These are phyloP conservation scores for Claviceps capensis DNA, from an alignment of 2,329 filamentous ascomycete species.

Conservation along the genomic window DNA sequence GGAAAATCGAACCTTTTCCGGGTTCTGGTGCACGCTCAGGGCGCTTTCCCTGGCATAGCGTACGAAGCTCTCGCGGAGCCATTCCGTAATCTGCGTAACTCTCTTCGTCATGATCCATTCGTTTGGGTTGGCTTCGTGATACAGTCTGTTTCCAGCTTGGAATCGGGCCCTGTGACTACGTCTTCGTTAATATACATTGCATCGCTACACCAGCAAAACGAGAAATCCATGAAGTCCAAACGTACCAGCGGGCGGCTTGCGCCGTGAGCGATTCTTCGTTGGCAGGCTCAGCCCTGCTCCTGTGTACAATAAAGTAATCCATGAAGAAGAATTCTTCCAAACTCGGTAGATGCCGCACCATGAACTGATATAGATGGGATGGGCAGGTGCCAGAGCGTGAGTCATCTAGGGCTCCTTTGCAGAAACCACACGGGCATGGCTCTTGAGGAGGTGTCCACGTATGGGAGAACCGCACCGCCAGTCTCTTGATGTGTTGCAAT, in stretches of 20 bases:
- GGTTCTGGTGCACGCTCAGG: conserved; percentile 17
- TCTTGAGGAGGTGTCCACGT: conserved; percentile 23
- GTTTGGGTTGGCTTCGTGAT: conserved; percentile 21
- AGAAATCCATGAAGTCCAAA: background rate
- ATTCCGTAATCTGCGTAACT: conserved; percentile 22
- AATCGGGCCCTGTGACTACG: conserved; percentile 2
- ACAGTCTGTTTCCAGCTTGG: conserved; percentile 8
- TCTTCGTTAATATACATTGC: background rate
- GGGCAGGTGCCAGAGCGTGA: conserved; percentile 19
- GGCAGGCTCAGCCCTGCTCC: conserved; percentile 3
- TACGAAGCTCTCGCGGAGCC: conserved; percentile 25
- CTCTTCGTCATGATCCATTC: conserved; percentile 23
- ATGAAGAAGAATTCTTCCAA: conserved; percentile 31
- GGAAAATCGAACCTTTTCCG: conserved; percentile 25
- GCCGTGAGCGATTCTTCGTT: background rate
- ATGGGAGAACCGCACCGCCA: conserved; percentile 29
- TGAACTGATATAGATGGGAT: conserved; percentile 29
- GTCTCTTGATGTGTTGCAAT: conserved; percentile 21
- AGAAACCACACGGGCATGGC: conserved; percentile 17
- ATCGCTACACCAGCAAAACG: background rate
- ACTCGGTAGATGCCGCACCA: conserved; percentile 26
- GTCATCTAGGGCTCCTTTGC: conserved; percentile 18
- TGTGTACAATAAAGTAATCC: conserved; percentile 27
- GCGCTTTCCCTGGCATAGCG: conserved; percentile 21
- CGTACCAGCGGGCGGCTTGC: background rate